Conservation (phyloP, 2,329 filamentous ascomycete genomes). For the Aspergillus carbonarius region DNA sequence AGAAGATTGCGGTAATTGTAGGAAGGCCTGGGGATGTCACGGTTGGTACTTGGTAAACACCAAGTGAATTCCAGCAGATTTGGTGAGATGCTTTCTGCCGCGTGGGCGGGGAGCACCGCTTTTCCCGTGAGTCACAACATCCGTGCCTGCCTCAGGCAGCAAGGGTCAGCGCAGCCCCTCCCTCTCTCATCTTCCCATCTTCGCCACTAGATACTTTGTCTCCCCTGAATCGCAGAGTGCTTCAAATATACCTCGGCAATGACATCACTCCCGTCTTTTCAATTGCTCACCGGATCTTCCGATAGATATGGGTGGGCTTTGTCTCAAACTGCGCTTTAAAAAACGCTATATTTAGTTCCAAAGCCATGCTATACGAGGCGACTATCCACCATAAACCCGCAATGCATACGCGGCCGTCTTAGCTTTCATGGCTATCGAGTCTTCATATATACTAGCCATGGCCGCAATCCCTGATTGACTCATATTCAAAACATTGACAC, state of each 20-base stretch:
- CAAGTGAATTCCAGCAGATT: no score
- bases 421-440: background rate
- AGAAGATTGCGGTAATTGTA: background rate
- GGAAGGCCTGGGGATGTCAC: no score
- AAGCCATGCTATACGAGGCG: background rate
- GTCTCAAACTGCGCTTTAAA: background rate
- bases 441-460: background rate
- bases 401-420: background rate
- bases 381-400: background rate
- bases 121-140: no score
- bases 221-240: no score
- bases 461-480: background rate
- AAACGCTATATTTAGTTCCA: background rate
- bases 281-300: background rate
- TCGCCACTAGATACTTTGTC: no score
- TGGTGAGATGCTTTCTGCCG: no score
- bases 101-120: no score
- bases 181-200: no score
- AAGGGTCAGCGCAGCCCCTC: no score
- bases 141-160: no score
- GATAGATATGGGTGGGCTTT: background rate
- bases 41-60: no score
- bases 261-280: background rate
- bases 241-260: background rate
- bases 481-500: background rate